Base-by-base conservation (phyloP, 345 rosid species). In the Lepidium sativum region DNA sequence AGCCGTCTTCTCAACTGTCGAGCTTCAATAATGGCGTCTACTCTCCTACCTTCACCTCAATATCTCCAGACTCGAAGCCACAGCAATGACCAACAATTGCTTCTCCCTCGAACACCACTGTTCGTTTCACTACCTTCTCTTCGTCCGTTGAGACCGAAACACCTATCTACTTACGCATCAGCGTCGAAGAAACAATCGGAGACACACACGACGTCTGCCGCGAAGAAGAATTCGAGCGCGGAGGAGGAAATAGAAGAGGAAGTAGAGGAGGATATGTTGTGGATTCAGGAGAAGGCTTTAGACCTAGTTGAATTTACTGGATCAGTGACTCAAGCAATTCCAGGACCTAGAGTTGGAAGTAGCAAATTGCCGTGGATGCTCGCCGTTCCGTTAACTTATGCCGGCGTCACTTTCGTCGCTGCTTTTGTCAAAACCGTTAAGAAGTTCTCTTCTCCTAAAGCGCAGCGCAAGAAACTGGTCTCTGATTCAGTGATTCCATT, bases 281-380 rank as follows among this genome's bases (percentile, higher is more conserved):
- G 97, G 96, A 82, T 94, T 80, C 96, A 90, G 49, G 96, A 88
- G 79, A 94, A 94, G 77, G 96, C 96, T 0, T 71, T 88, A 71
- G 95, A 88, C 82, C 52, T 94, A 50, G 97, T 88, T 49, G 88
- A 94, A 81, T 86, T 88, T 78, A 94, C 96, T 16, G 95, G 99
- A 16, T 81, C 99, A 0, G 91, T 90, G 42, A 79, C 95, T 58
- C 92, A 90, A 68, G 95, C 99, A 38, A 76, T 94, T 69, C 99
- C 97, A 4, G 99, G 99, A 3, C 99, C 99, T 9, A 77, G 97
- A 54, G 92, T 94, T 25, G 96, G 99, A 54, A 79, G 69, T 37
- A 88, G 96, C 79, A 84, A 89, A 58, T 65, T 94, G 65, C 99
- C 99, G 18, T 90, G 96, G 97, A 81, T 94, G 56, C 92, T 94